phyloP scores from a whole-genome alignment of 768 basidiomycete species.

The Rhizopogon vesiculosus region DNA sequence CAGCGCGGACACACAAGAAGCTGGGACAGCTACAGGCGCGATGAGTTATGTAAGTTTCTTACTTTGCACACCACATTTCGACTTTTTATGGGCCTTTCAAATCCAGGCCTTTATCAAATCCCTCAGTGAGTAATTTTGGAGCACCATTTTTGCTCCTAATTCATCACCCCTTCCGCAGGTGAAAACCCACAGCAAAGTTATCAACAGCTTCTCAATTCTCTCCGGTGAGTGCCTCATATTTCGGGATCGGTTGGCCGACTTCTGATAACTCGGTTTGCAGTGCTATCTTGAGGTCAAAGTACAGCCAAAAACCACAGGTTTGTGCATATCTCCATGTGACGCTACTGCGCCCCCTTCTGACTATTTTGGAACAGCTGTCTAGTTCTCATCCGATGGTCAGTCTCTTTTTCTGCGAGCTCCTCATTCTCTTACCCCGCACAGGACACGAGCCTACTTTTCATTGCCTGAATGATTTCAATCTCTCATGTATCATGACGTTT shows the following conservation, averaged over 20 bases:
- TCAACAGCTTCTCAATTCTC: constrained; percentile 38
- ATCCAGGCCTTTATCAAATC: constrained; percentile 52
- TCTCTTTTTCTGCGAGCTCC: not conserved
- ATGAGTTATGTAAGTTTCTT: constrained; percentile 64
- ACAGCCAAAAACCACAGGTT: constrained; percentile 55
- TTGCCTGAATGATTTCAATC: constrained; percentile 13
- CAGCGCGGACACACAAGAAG: constrained; percentile 72
- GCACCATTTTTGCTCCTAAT: not conserved
- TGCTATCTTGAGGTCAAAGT: constrained; percentile 38
- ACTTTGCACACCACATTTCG: not conserved
- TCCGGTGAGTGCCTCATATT: constrained; percentile 31
- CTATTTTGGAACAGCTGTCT: constrained; percentile 28
- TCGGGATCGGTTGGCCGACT: not conserved
- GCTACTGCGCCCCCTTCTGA: constrained; percentile 5
- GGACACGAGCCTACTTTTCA: constrained; percentile 27
- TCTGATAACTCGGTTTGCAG: constrained; percentile 14
- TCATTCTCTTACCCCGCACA: constrained; percentile 5
- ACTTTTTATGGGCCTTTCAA: not conserved
- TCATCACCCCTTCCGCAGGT: constrained; percentile 19
- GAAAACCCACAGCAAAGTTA: constrained; percentile 49
- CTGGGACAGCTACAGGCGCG: constrained; percentile 65
- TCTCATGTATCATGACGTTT: not conserved
- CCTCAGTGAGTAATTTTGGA: constrained; percentile 35
- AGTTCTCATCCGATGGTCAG: constrained; percentile 39
- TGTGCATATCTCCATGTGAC: not conserved